Conservation (phyloP, 306 rosid species). For the Rosa chinensis region DNA sequence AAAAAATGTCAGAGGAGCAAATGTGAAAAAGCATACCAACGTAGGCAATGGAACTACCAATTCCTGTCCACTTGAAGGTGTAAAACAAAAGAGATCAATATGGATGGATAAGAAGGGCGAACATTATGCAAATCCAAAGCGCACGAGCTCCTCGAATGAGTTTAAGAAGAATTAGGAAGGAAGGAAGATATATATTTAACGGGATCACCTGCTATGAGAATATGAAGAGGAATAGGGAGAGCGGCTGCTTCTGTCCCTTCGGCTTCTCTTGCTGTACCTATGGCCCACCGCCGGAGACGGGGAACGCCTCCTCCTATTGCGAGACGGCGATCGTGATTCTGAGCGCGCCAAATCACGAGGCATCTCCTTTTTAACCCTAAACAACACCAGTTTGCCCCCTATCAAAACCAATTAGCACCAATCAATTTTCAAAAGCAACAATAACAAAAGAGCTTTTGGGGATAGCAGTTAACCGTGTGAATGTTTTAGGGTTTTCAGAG, state of each 20-base stretch:
- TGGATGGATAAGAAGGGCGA: no score
- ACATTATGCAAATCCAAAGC: no score
- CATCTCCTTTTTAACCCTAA: slow-evolving; percentile 43
- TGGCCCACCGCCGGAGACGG: slow-evolving; percentile 74
- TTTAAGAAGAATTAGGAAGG: neutral
- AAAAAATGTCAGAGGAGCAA: slow-evolving; percentile 31
- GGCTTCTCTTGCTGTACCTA: slow-evolving; percentile 73
- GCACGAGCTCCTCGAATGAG: slow-evolving; percentile 21
- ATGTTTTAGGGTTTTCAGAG: neutral
- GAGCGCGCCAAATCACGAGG: slow-evolving; percentile 87
- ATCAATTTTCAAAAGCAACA: neutral
- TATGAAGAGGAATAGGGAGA: slow-evolving; percentile 71
- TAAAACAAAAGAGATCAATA: slow-evolving; percentile 24
- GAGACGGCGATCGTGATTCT: slow-evolving; percentile 79
- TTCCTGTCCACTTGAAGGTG: slow-evolving; percentile 40
- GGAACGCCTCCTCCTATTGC: slow-evolving; percentile 65
- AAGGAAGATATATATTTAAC: slow-evolving; percentile 40
- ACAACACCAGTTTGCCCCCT: neutral
- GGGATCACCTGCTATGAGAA: slow-evolving; percentile 85
- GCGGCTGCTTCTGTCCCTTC: slow-evolving; percentile 67
- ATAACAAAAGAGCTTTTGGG: no score
- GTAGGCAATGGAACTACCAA: slow-evolving; percentile 34
- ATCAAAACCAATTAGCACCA: neutral
- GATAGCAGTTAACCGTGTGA: no score
- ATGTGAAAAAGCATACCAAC: slow-evolving; percentile 32